Evolutionary conservation across 179 eudicot genomes (phyloP).

Genomic region (Gypsophila paniculata): DNA sequence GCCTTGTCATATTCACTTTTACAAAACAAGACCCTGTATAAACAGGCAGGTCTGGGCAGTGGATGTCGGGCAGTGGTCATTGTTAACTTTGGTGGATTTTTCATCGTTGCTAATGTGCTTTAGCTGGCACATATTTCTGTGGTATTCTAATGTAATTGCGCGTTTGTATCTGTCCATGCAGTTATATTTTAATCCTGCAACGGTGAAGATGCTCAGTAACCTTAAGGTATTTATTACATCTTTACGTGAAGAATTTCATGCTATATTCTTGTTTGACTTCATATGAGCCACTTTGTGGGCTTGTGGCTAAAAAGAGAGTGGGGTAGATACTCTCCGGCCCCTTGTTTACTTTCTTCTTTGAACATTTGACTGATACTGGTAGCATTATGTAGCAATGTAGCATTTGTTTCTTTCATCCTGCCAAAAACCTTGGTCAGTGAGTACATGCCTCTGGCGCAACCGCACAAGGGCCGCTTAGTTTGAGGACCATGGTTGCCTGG

Average conservation of each 20-base stretch:
- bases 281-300: background rate
- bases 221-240: conserved; percentile 49
- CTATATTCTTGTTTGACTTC: background rate
- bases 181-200: conserved; percentile 91
- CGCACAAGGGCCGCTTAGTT: background rate
- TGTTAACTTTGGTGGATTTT: background rate
- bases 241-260: background rate
- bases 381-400: background rate
- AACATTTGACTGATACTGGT: background rate
- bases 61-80: background rate
- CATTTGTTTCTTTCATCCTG: background rate
- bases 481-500: background rate
- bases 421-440: background rate
- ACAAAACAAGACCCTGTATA: conserved; percentile 1
- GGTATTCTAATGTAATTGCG: conserved; percentile 9
- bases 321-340: background rate
- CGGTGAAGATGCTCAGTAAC: conserved; percentile 95
- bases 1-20: background rate
- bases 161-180: conserved; percentile 32
- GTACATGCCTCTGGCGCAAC: background rate
- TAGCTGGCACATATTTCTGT: conserved; percentile 12
- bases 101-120: background rate
- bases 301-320: background rate
- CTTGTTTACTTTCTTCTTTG: background rate
- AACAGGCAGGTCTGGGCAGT: background rate